These are phyloP conservation scores for Dacryopinax primogenitus DNA, from an alignment of 768 basidiomycete species.

Conservation along the genomic window DNA sequence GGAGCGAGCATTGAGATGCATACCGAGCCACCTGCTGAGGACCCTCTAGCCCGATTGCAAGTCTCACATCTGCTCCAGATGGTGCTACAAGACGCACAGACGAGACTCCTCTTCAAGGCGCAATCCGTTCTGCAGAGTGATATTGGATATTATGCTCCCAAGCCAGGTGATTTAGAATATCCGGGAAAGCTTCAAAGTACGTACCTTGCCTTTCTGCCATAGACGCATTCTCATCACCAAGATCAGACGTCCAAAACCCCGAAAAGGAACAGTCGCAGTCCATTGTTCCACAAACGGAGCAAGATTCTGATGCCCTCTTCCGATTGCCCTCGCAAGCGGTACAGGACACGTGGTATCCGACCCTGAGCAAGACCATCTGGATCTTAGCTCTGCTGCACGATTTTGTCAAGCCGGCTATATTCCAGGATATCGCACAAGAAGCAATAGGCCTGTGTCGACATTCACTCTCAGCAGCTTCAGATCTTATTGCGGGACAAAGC, in stretches of 20 bases:
- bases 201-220: slow-evolving; percentile 21
- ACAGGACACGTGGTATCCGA: slow-evolving; percentile 85
- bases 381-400: slow-evolving; percentile 79
- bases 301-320: slow-evolving; percentile 48
- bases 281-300: slow-evolving; percentile 27
- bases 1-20: not conserved
- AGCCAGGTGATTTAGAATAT: slow-evolving; percentile 69
- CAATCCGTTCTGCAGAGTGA: slow-evolving; percentile 84
- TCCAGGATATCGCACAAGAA: slow-evolving; percentile 93
- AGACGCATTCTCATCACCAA: slow-evolving; percentile 28
- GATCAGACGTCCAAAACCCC: slow-evolving; percentile 35
- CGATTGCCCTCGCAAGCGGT: slow-evolving; percentile 55
- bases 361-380: slow-evolving; percentile 78
- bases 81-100: slow-evolving; percentile 93
- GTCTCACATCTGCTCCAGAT: slow-evolving; percentile 72
- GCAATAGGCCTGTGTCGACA: slow-evolving; percentile 69
- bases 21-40: slow-evolving; percentile 15
- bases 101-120: slow-evolving; percentile 87
- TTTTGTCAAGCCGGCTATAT: slow-evolving; percentile 93
- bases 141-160: slow-evolving; percentile 69
- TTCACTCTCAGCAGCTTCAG: slow-evolving; percentile 62
- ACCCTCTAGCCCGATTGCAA: slow-evolving; percentile 45
- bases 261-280: slow-evolving; percentile 41
- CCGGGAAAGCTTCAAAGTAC: slow-evolving; percentile 66
- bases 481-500: slow-evolving; percentile 38